These are phyloP conservation scores for Sclerotinia spermophila DNA, from an alignment of 2,329 filamentous ascomycete species.

Conservation along the genomic window DNA sequence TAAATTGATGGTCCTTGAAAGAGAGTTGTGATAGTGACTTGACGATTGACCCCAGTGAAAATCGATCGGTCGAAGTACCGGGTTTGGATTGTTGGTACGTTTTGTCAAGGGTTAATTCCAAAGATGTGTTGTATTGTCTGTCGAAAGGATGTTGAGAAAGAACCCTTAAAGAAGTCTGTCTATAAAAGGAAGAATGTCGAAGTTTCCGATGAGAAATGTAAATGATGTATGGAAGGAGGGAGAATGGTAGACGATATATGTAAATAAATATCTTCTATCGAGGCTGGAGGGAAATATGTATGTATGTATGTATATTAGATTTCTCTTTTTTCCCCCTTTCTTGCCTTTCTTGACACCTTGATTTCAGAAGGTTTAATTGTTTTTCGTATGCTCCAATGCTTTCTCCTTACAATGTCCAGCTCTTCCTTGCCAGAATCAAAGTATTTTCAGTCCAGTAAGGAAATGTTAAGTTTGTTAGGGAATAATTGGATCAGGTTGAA, in stretches of 20 bases:
- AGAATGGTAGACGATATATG: slow-evolving; percentile 6
- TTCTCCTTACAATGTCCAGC: slow-evolving; percentile 11
- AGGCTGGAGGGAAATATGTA: slow-evolving; percentile 15
- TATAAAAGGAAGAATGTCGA: slow-evolving; percentile 18
- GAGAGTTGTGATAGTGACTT: slow-evolving; percentile 1
- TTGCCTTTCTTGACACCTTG: no score
- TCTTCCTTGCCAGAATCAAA: slow-evolving; percentile 17
- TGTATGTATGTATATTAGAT: slow-evolving; percentile 13
- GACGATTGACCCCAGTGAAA: slow-evolving; percentile 9
- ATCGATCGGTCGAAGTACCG: slow-evolving; percentile 4
- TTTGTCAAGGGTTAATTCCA: not conserved
- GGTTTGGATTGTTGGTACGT: not conserved
- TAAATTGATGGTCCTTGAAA: not conserved
- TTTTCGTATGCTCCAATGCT: slow-evolving; percentile 15
- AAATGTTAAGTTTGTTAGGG: not conserved
- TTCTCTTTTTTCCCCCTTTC: slow-evolving; percentile 3
- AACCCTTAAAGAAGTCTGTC: slow-evolving; percentile 4
- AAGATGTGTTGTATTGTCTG: not conserved
- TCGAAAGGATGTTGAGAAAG: slow-evolving; percentile 7
- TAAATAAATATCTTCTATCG: slow-evolving; percentile 10
- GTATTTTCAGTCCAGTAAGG: slow-evolving; percentile 18
- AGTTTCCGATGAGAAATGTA: slow-evolving; percentile 4
- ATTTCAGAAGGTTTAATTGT: slow-evolving; percentile 13
- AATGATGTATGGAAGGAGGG: slow-evolving; percentile 4
- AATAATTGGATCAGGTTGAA: slow-evolving; percentile 16